Conservation (phyloP, 768 basidiomycete genomes). For the Lentinula boryana region DNA sequence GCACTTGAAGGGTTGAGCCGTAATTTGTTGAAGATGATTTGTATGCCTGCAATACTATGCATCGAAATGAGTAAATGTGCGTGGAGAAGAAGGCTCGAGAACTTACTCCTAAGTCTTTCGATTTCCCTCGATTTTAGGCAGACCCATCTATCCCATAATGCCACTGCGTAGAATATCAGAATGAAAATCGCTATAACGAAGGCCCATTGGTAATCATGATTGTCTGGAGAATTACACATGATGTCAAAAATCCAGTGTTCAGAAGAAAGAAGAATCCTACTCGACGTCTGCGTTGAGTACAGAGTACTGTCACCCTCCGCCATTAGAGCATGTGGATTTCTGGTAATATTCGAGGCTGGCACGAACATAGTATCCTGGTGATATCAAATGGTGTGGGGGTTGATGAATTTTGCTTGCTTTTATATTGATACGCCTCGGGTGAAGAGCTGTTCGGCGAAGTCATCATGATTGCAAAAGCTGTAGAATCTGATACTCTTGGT, state of each 20-base stretch:
- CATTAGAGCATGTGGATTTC: too few species aligned
- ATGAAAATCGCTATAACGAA: constrained; percentile 21
- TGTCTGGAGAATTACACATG: too few species aligned
- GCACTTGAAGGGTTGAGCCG: not conserved
- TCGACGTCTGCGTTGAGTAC: not conserved
- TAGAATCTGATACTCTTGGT: not conserved
- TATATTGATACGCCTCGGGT: not conserved
- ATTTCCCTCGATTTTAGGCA: constrained; percentile 20
- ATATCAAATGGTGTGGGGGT: not conserved
- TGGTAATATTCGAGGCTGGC: not conserved
- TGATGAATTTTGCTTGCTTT: not conserved
- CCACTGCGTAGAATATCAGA: constrained; percentile 27
- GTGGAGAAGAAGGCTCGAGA: not conserved
- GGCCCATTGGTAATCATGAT: constrained; percentile 8
- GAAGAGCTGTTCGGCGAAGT: not conserved
- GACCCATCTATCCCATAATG: constrained; percentile 32
- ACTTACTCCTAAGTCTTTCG: constrained; percentile 5
- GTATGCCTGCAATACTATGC: not conserved
- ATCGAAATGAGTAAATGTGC: not conserved
- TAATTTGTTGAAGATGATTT: not conserved
- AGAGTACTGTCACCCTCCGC: not conserved
- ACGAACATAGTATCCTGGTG: not conserved
- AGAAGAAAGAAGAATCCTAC: not conserved
- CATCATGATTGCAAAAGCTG: not conserved
- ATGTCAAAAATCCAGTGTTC: too few species aligned